Conservation (phyloP, 2,329 filamentous ascomycete genomes). For the Hypoxylon sp. region DNA sequence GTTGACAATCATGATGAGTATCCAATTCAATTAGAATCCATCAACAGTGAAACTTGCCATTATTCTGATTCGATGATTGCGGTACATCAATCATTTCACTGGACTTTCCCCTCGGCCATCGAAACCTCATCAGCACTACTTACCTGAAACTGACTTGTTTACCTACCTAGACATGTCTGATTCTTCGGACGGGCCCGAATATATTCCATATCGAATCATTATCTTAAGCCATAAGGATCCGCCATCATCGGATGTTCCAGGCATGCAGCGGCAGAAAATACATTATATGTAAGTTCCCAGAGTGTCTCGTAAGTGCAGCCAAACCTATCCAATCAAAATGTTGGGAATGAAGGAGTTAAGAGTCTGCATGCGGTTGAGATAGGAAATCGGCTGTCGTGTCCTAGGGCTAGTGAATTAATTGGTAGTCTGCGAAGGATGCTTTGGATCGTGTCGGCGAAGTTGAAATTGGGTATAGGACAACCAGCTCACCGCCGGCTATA, state of each 20-base stretch:
- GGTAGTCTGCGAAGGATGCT: too few relatives aligned
- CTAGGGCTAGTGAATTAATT: too few relatives aligned
- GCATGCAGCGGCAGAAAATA: constrained; percentile 5
- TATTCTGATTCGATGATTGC: too few relatives aligned
- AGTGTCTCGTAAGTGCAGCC: background rate
- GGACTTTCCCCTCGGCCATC: background rate
- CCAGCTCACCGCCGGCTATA: background rate
- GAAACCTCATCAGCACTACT: background rate
- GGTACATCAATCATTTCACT: background rate
- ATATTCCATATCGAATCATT: constrained; percentile 6
- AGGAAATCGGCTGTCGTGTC: background rate
- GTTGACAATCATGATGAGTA: too few relatives aligned
- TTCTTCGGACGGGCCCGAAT: background rate
- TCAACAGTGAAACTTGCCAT: too few relatives aligned
- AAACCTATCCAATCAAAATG: background rate
- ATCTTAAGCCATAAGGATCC: background rate
- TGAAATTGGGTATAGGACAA: background rate
- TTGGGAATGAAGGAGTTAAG: background rate
- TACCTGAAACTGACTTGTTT: too few relatives aligned
- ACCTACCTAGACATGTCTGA: background rate
- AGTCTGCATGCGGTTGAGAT: background rate
- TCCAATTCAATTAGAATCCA: too few relatives aligned
- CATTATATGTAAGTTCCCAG: background rate
- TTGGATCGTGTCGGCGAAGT: background rate
- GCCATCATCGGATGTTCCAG: constrained; percentile 16